Evolutionary conservation across 2,329 filamentous ascomycete species (phyloP).

Genomic region (Didymosphaeria variabile): DNA sequence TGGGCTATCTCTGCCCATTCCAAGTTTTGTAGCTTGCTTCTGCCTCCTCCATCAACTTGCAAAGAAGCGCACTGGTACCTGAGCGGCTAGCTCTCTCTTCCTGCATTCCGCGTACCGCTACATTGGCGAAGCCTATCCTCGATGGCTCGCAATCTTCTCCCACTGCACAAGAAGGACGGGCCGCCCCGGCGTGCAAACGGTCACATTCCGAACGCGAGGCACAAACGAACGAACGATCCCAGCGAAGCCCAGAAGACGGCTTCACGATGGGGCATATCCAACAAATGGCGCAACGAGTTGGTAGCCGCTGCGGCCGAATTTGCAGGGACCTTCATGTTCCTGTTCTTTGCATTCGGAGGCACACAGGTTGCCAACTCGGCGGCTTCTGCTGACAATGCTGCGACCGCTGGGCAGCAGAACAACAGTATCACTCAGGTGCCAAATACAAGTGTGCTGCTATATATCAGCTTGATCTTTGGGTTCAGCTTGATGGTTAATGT

Average conservation of each 20-base stretch:
- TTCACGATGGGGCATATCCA: slow-evolving; percentile 7
- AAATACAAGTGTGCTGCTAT: slow-evolving; percentile 46
- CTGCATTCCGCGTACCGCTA: slow-evolving; percentile 1
- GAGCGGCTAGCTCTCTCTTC: background rate
- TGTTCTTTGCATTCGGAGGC: slow-evolving; percentile 52
- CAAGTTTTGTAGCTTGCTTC: background rate
- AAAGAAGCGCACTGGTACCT: background rate
- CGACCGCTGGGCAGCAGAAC: slow-evolving; percentile 31
- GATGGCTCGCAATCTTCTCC: slow-evolving; percentile 18
- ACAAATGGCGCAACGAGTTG: slow-evolving; percentile 46
- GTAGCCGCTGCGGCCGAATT: slow-evolving; percentile 50
- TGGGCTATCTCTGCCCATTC: background rate
- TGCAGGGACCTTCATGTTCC: slow-evolving; percentile 52
- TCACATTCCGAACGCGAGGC: slow-evolving; percentile 8
- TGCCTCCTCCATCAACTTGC: background rate
- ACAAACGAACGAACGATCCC: background rate
- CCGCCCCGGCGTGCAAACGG: slow-evolving; percentile 7
- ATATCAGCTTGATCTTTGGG: slow-evolving; percentile 49
- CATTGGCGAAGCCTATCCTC: background rate
- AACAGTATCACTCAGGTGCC: slow-evolving; percentile 43
- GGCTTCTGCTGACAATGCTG: slow-evolving; percentile 28
- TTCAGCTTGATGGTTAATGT: slow-evolving; percentile 52
- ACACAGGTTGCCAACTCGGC: slow-evolving; percentile 50
- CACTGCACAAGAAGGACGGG: slow-evolving; percentile 17
- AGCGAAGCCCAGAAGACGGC: slow-evolving; percentile 1